Base-by-base conservation (phyloP, 2,329 filamentous ascomycete genomes). In the Botryosphaeria dothidea region DNA sequence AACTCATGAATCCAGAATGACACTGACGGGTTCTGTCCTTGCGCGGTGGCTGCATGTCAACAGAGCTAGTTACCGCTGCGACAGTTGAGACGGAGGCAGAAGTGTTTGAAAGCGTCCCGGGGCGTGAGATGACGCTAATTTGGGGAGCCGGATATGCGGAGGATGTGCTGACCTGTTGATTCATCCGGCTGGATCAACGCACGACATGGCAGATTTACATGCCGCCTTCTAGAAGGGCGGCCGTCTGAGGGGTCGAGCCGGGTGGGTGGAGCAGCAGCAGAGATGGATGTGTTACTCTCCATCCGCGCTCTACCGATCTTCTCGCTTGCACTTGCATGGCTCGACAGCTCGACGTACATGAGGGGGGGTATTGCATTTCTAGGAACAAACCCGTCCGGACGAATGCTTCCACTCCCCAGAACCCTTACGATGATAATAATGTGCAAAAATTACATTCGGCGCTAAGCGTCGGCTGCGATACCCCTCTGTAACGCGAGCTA, bases 401-500 rank as follows among this genome's bases (percentile, higher is more conserved):
- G n/a, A n/a, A n/a, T n/a, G n/a, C n/a, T n/a, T n/a, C n/a, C n/a
- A n/a, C n/a, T n/a, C n/a, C n/a, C n/a, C n/a, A n/a, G n/a, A n/a
- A n/a, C n/a, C n/a, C n/a, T n/a, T n/a, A n/a, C n/a, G n/a, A n/a
- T n/a, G n/a, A n/a, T n/a, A n/a, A n/a, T n/a, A n/a, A n/a, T n/a
- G n/a, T n/a, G n/a, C n/a, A n/a, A n/a, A n/a, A n/a, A n/a, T n/a
- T n/a, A n/a, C n/a, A n/a, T n/a, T n/a, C n/a, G n/a, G n/a, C n/a
- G n/a, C n/a, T n/a, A n/a, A n/a, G n/a, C n/a, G n/a, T n/a, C n/a
- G n/a, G n/a, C n/a, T n/a, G n/a, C n/a, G n/a, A n/a, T n/a, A n/a
- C n/a, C n/a, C n/a, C n/a, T n/a, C n/a, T 34, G 52, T 58, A 31
- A 58, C 54, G 27, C 45, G 54, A 58, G 54, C 38, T 58, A 58